Evolutionary conservation across 1,284 basidiomycete genomes (phyloP), one percentile per base, ranked within the genome.

Genomic region (Ganoderma sinense): DNA sequence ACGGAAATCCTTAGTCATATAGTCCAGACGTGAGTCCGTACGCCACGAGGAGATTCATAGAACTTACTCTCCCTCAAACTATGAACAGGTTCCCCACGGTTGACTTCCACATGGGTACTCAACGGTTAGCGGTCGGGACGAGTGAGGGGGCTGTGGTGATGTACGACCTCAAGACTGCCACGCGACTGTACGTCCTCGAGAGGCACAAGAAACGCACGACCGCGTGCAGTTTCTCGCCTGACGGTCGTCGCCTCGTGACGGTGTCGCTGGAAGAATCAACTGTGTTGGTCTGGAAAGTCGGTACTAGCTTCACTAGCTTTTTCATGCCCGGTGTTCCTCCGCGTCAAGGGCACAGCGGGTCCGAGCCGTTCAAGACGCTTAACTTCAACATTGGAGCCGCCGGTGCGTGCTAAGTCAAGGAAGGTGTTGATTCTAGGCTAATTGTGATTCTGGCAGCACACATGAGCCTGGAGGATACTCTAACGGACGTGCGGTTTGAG

Each of bases 131-230:
- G 0, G 97, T 99, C 0, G 98, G 98, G 0, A 98, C 97, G 0
- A 91, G 90, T 72, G 98, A 99, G 81, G 96, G 97, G 0, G 94
- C 94, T 0, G 91, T 96, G 60, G 91, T 99, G 74, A 96, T 99
- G 90, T 99, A 98, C 80, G 98, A 99, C 78, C 87, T 99, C 64
- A 98, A 98, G 82, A 97, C 97, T 0, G 97, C 96, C 0, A 98
- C 95, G 2, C 89, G 97, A 14, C 84, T 99, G 8, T 99, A 98
- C 78, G 95, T 99, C 0, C 89, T 99, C 11, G 97, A 99, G 76
- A 93, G 95, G 0, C 97, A 98, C 83, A 91, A 90, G 75, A 90
- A 91, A 74, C 84, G 88, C 0, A 89, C 96, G 7, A 88, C 93
- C 0, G 95, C 94, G 0, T 91, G 94, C 72, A 93, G 91, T 67